Evolutionary conservation across 768 basidiomycete genomes (phyloP).

Genomic region (Phlegmacium glaucopus): DNA sequence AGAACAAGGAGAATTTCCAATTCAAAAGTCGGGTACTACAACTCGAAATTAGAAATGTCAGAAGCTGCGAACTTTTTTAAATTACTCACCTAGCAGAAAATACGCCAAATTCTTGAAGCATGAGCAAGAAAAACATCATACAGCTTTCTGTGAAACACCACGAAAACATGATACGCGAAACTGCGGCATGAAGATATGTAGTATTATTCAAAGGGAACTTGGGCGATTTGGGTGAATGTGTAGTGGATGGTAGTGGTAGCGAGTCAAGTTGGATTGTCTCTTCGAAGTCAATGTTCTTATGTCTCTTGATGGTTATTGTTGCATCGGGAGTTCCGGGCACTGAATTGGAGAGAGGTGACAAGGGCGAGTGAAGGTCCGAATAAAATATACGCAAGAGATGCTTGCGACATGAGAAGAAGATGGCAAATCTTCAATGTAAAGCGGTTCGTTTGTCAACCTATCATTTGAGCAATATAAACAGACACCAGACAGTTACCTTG

Average conservation of each 20-base stretch:
- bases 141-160: conserved; percentile 74
- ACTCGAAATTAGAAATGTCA: conserved; percentile 3
- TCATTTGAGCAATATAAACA: neutral
- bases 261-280: conserved; percentile 32
- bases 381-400: conserved; percentile 58
- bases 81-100: conserved; percentile 51
- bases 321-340: conserved; percentile 5
- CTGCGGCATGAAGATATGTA: conserved; percentile 43
- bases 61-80: neutral
- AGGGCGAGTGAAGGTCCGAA: conserved; percentile 47
- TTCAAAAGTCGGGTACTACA: conserved; percentile 61
- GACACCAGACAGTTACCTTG: conserved; percentile 1
- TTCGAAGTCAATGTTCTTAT: conserved; percentile 1
- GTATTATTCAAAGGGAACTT: conserved; percentile 15
- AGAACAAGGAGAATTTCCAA: conserved; percentile 64
- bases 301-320: conserved; percentile 12
- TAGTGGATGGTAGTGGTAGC: conserved; percentile 34
- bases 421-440: conserved; percentile 31
- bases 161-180: conserved; percentile 62
- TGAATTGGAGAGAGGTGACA: conserved; percentile 10
- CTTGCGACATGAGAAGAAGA: conserved; percentile 58
- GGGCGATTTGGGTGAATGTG: conserved; percentile 21
- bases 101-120: conserved; percentile 62
- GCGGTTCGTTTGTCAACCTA: neutral
- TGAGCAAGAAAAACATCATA: conserved; percentile 65